Base-by-base conservation (phyloP, 768 basidiomycete genomes). In the Phaffia tasmanica region DNA sequence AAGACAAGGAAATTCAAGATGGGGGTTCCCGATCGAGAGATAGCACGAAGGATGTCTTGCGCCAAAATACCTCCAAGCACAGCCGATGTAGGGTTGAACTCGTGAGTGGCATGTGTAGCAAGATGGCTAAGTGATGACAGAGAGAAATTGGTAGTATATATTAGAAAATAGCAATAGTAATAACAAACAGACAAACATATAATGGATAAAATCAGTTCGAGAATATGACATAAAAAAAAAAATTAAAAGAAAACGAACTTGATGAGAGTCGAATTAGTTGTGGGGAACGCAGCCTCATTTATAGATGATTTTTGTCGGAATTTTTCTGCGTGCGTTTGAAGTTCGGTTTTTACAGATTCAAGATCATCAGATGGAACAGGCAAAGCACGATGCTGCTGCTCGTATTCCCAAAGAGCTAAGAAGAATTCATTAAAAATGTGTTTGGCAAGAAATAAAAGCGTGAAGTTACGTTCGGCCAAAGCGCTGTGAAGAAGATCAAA, bases 41-140 rank as follows among this genome's bases (percentile, higher is more conserved):
- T 81, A 0, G 89, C 84, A 75, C 95, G 92, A 50, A 99, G 80
- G 61, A 97, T 86, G 74, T 99, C 95, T 75, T 98, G 95, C 0
- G 86, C 93, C 18, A 98, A 79, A 78, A 98, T 83, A 27, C 95
- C 95, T 30, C 95, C 95, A 49, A 99, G 81, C 47, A 99, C 87
- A 0, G 95, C 95, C 74, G 91, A 89, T 1, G 91, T 85, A 0
- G 95, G 91, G 0, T 91, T 86, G 78, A 97, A 89, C 64, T 62
- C 62, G 53, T 18, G 71, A 50, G 14, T 67, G 27, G 42, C 70
- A 61, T n/a, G 73, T 71, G 65, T 72, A 70, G 61, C 73, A 48
- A 48, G 50, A 48, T 42, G 75, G 68, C 47, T 75, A 62, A 32
- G 30, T 63, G 19, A 62, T 49, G 4, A 69, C n/a, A 64, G 47